Evolutionary conservation across 2,329 filamentous ascomycete species (phyloP), one percentile per base, ranked within the genome.

Genomic region (Fusarium graminum): DNA sequence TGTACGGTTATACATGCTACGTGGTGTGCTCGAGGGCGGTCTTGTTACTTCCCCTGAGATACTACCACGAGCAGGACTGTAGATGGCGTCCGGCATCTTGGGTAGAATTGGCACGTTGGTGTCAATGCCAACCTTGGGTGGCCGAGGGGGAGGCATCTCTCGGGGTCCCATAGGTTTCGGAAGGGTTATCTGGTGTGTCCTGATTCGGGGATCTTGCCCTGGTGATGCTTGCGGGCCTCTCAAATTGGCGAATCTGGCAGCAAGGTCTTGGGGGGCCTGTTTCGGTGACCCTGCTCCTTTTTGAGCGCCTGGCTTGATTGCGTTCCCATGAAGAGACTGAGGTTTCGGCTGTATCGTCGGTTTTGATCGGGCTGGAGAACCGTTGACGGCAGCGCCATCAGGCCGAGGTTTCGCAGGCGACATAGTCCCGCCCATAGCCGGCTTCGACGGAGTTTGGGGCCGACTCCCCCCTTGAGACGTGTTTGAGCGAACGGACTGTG

Each of bases 11-110:
- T 88, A 89, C 72, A 89, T 83, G 64, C 86, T 87, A 16, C 89
- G 82, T 2, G 89, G 85, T 5, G 86, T 88, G 69, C 86, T 89
- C 25, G 89, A 83, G 2, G 90, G 90, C 4, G 89, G 83, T 39
- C 88, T 84, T 10, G 90, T 85, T 25, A 86, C 83, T 60, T 89
- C 88, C 25, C 85, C 87, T 4, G 89, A 88, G 6, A 90, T 82
- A 55, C 88, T 90, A 28, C 91, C 92, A 32, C 90, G 84, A 2
- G 89, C 89, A n/a, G 91, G 91, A 70, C 88, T 93, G 73, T 93
- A 94, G 6, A 92, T 91, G 9, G 91, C 90, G 71, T 89, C 90
- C 2, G 91, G 91, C 43, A 90, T 79, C 74, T 90, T 91, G 12
- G 91, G 91, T 72, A 93, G 79, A 16, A 81, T 82, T 12, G 85